phyloP scores from a whole-genome alignment of 768 basidiomycete genomes.

The Inosperma sp. region DNA sequence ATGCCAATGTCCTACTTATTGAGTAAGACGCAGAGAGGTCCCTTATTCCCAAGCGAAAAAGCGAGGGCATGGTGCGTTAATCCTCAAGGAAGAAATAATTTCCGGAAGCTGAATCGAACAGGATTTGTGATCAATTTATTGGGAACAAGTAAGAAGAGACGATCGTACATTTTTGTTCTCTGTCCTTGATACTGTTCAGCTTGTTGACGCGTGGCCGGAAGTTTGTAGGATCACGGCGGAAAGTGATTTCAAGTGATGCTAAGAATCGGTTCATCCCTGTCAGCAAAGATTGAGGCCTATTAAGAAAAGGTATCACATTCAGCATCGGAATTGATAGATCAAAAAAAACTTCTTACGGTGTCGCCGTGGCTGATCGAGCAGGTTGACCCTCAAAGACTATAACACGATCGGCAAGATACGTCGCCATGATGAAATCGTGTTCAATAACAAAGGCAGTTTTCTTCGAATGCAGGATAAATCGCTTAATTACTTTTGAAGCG shows the following conservation, averaged over 20 bases:
- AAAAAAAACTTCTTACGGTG: constrained; percentile 49
- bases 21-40: too few species aligned
- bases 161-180: constrained; percentile 74
- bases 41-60: neutral
- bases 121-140: constrained; percentile 7
- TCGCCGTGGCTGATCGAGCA: constrained; percentile 83
- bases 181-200: constrained; percentile 76
- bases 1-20: neutral
- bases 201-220: constrained; percentile 89
- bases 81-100: constrained; percentile 95
- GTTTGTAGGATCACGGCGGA: constrained; percentile 96
- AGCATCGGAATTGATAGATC: neutral
- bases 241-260: constrained; percentile 93
- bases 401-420: constrained; percentile 96
- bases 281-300: constrained; percentile 86
- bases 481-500: constrained; percentile 96
- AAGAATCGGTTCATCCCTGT: constrained; percentile 99
- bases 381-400: constrained; percentile 90
- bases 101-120: constrained; percentile 50
- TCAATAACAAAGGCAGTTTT: constrained; percentile 99
- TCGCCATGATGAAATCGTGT: constrained; percentile 99
- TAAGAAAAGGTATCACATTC: neutral
- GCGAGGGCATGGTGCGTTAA: constrained; percentile 27
- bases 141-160: constrained; percentile 5
- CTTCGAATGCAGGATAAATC: constrained; percentile 95